phyloP scores from a whole-genome alignment of 1,284 basidiomycete genomes.

The Hortiboletus rubellus region DNA sequence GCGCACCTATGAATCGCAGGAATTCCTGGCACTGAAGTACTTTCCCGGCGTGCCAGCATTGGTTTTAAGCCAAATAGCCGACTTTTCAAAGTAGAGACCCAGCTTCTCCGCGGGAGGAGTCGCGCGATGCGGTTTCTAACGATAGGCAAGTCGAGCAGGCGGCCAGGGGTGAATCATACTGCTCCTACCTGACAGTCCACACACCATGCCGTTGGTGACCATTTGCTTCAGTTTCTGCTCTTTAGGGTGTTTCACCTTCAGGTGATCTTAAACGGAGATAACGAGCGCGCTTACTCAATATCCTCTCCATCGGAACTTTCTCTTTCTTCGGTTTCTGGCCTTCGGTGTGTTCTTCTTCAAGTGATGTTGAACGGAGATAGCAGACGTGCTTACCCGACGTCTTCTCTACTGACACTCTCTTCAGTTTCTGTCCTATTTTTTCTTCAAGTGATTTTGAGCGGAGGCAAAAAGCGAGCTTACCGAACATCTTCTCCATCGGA shows the following conservation, averaged over 20 bases:
- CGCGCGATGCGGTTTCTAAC: slow-evolving; percentile 1
- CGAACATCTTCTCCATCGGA: too few relatives aligned
- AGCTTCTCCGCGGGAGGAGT: background rate
- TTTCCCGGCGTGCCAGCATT: background rate
- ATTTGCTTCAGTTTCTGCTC: background rate
- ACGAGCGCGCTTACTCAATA: background rate
- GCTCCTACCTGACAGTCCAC: slow-evolving; percentile 10
- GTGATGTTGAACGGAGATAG: background rate
- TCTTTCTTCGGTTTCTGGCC: background rate
- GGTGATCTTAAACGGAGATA: background rate
- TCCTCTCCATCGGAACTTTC: background rate
- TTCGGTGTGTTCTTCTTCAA: background rate
- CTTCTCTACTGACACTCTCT: background rate
- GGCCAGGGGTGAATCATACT: background rate
- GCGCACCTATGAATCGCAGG: slow-evolving; percentile 8
- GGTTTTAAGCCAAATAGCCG: background rate
- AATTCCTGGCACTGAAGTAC: background rate
- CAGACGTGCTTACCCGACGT: background rate
- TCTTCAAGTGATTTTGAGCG: too few relatives aligned
- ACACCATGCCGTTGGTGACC: background rate
- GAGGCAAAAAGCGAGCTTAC: too few relatives aligned
- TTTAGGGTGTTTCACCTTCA: background rate
- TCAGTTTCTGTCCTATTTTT: too few relatives aligned
- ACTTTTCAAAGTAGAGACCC: background rate
- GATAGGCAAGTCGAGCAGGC: background rate